phyloP scores from a whole-genome alignment of 208 protist genomes.

The Trypanosoma scelopori region DNA sequence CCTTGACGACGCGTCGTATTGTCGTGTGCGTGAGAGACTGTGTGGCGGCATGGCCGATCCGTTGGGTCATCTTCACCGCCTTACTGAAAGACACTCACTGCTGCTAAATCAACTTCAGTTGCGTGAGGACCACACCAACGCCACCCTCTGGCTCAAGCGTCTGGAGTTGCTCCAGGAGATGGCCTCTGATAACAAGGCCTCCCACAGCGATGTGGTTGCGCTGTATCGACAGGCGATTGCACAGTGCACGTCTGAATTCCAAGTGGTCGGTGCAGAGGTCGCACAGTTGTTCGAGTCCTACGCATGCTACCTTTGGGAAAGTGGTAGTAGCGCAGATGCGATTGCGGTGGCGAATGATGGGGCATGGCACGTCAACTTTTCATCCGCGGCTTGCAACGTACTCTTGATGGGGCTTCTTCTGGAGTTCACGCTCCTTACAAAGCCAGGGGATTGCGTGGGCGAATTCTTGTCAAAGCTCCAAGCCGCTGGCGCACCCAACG shows the following conservation, averaged over 20 bases:
- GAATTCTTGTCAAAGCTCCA: conserved; percentile 24
- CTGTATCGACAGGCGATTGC: conserved; percentile 69
- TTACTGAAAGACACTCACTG: conserved; percentile 53
- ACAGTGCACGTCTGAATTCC: conserved; percentile 56
- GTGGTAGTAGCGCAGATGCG: conserved; percentile 32
- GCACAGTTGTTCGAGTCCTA: conserved; percentile 62
- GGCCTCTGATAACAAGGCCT: conserved; percentile 32
- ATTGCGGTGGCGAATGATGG: conserved; percentile 46
- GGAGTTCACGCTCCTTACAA: conserved; percentile 46
- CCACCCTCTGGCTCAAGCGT: conserved; percentile 74
- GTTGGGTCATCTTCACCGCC: conserved; percentile 33
- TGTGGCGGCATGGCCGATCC: conserved; percentile 29
- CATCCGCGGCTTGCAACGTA: conserved; percentile 47
- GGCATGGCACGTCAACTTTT: conserved; percentile 66
- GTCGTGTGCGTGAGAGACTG: conserved; percentile 32
- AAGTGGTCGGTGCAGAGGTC: conserved; percentile 43
- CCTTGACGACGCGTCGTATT: conserved; percentile 32
- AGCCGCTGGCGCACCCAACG: not conserved
- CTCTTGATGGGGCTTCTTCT: conserved; percentile 58
- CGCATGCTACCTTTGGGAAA: conserved; percentile 46
- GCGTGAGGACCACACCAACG: conserved; percentile 37
- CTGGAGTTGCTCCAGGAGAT: conserved; percentile 66
- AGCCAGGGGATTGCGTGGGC: conserved; percentile 4
- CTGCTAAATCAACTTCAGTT: conserved; percentile 74
- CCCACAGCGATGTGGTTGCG: conserved; percentile 32